These are phyloP conservation scores for Macaranga tanarius DNA, from an alignment of 441 rosid species.

Conservation along the genomic window DNA sequence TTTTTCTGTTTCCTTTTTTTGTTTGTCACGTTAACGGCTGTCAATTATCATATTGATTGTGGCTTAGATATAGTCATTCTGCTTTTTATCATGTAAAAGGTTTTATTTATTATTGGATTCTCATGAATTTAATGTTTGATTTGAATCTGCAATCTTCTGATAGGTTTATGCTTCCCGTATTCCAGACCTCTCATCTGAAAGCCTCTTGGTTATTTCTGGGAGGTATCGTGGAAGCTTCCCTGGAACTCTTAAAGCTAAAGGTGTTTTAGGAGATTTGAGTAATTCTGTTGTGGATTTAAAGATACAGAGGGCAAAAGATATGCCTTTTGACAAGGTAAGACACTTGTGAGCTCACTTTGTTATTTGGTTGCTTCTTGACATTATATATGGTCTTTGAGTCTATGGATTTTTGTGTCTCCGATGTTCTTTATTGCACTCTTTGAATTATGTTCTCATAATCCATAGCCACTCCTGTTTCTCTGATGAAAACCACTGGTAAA, in stretches of 20 bases:
- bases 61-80: background rate
- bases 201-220: constrained; percentile 63
- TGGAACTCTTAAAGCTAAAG: constrained; percentile 51
- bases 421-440: background rate
- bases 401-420: background rate
- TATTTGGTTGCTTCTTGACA: background rate
- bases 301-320: constrained; percentile 54
- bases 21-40: background rate
- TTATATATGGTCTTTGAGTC: background rate
- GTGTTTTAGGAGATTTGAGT: constrained; percentile 66
- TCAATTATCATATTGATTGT: background rate
- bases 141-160: constrained; percentile 19
- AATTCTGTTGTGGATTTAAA: constrained; percentile 55
- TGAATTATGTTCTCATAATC: background rate
- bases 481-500: no score
- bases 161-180: constrained; percentile 66
- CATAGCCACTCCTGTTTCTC: background rate
- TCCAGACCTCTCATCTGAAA: constrained; percentile 74
- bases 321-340: constrained; percentile 74
- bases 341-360: background rate
- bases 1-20: background rate
- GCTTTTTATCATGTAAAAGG: background rate
- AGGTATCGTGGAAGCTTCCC: constrained; percentile 78
- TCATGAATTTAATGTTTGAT: constrained; percentile 5
- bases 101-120: background rate